Base-by-base conservation (phyloP, 805 yeast genomes). In the Zygotorulaspora sp. region DNA sequence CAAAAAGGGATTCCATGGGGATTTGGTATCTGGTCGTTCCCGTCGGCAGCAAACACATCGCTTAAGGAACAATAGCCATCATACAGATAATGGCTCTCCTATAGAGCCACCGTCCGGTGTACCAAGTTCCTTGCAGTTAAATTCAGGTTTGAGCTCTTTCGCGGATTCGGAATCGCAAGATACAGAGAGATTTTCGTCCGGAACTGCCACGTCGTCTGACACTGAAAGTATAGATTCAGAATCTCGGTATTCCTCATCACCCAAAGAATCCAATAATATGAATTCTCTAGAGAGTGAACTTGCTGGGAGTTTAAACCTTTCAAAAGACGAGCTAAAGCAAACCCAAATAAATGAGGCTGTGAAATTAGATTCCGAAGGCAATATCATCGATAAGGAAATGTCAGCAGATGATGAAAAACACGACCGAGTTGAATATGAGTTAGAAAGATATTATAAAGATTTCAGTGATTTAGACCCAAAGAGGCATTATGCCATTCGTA, bases 401-500 rank as follows among this genome's bases (percentile, higher is more conserved):
- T 37, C 46, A 6, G 22, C 38, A 29, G 53, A 50, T 20, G 65
- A 59, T 26, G 67, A 63, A 31, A 52, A 47, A 21, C 50, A 48
- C 22, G 68, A 64, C 31, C 58, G 59, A 25, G 69, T 61, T 4
- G 69, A 65, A 25, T 58, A 57, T 41, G 62, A 63, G 28, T 54
- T 62, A 36, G 67, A 62, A 30, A 57, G 57, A 3, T 67, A 61
- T 36, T 65, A 62, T 25, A 60, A 57, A 30, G 62, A 65, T 28
- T 60, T 58, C 16, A 58, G 59, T 28, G 63, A 59, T 26, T 48
- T 61, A 24, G 55, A 61, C 41, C 50, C 55, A 24, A 53, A 52
- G 7, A 52, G 55, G 25, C 58, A 53, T 32, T 65, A 63, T 30
- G 63, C 60, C 3, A 67, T 90, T 15, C 77, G 95, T 43, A 80